Percentiles rank a stretch among this genome's conserved stretches.
Conservation (phyloP, 2,329 filamentous ascomycete species). For the Ascochyta rabiei region DNA sequence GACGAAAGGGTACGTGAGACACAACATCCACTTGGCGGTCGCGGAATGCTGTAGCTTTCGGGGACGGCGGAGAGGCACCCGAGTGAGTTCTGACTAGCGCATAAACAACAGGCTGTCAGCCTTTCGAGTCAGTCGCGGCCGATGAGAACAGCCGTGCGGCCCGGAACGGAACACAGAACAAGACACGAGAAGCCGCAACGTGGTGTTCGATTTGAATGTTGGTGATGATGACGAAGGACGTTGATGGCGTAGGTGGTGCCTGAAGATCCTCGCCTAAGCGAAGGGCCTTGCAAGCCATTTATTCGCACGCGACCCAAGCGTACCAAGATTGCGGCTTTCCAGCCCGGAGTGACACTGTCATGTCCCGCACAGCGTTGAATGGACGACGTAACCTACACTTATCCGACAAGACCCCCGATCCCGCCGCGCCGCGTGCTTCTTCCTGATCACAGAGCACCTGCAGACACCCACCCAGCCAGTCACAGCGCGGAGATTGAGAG, state of each 20-base stretch:
- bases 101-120: conserved; percentile 7
- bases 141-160: conserved; percentile 8
- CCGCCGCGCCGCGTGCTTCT: conserved; percentile 12
- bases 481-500: conserved; percentile 12
- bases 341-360: conserved; percentile 5
- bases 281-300: conserved; percentile 12
- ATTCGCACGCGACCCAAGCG: conserved; percentile 13
- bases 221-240: conserved; percentile 1
- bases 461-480: conserved; percentile 13
- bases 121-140: conserved; percentile 13
- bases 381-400: conserved; percentile 9
- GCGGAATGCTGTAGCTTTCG: conserved; percentile 3
- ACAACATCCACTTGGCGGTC: conserved; percentile 6
- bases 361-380: conserved; percentile 1
- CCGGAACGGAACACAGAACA: neutral
- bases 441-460: conserved; percentile 11
- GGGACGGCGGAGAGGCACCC: conserved; percentile 5
- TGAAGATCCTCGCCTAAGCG: conserved; percentile 19
- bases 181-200: neutral
- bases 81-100: conserved; percentile 14
- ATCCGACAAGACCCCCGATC: conserved; percentile 5
- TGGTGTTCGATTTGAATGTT: neutral
- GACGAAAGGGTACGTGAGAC: conserved; percentile 9
- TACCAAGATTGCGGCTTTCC: conserved; percentile 12
- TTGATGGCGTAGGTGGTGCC: conserved; percentile 10